Percentiles rank a stretch among this genome's conserved stretches.
Conservation (phyloP, 2,329 filamentous ascomycete species). For the Microsporum canis region DNA sequence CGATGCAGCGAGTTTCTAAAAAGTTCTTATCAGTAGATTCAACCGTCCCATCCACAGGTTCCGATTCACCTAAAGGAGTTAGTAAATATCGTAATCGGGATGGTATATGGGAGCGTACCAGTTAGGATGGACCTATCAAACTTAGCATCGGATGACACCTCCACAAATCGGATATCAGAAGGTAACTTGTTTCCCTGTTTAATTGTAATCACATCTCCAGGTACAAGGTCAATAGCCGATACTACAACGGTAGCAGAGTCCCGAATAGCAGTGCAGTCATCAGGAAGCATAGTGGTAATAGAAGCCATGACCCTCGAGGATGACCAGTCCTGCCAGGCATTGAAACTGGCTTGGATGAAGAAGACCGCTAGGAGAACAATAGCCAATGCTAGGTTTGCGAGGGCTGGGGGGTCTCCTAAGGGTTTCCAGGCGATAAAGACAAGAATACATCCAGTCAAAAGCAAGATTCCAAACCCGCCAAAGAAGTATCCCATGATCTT, state of each 20-base stretch:
- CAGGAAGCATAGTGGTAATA: constrained; percentile 70
- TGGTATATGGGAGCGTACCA: constrained; percentile 31
- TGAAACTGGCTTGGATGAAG: constrained; percentile 57
- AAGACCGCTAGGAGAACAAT: constrained; percentile 63
- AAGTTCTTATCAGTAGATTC: constrained; percentile 62
- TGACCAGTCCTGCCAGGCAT: constrained; percentile 63
- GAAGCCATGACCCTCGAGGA: constrained; percentile 66
- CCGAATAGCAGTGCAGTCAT: constrained; percentile 55
- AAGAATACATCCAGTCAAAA: constrained; percentile 56
- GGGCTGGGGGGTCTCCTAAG: constrained; percentile 57
- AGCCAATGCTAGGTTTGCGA: constrained; percentile 60
- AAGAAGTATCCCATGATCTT: constrained; percentile 61
- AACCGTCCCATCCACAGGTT: constrained; percentile 51
- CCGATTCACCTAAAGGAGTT: constrained; percentile 47
- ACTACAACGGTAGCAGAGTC: constrained; percentile 44
- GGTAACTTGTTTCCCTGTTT: constrained; percentile 63
- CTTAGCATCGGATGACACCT: constrained; percentile 56
- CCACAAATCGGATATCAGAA: constrained; percentile 59
- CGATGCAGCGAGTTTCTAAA: constrained; percentile 64
- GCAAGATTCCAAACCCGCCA: constrained; percentile 62
- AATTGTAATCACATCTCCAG: constrained; percentile 57
- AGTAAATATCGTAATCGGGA: background rate
- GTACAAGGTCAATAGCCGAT: constrained; percentile 52
- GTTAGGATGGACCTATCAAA: constrained; percentile 66
- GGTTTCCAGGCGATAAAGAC: constrained; percentile 70